These are phyloP conservation scores for Talaromyces trachyspermus DNA, from an alignment of 495 filamentous ascomycete species.

Conservation along the genomic window DNA sequence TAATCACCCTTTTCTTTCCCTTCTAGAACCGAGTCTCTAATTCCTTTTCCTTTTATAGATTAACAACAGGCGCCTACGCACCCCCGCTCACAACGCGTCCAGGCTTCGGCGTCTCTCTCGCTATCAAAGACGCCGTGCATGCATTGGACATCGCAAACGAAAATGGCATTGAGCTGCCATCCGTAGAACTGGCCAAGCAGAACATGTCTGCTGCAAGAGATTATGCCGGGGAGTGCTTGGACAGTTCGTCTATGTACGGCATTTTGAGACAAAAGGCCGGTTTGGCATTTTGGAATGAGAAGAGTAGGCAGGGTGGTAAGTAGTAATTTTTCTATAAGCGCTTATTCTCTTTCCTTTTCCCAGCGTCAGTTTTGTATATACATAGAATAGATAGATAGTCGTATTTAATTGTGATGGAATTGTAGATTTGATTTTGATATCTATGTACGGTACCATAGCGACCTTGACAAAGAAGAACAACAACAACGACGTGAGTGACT, in stretches of 20 bases:
- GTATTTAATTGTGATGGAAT: background rate
- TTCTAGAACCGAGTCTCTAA: too few species aligned
- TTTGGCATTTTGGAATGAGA: constrained; percentile 40
- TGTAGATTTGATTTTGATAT: constrained; percentile 4
- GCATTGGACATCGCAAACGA: constrained; percentile 31
- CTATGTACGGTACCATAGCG: too few species aligned
- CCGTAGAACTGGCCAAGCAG: constrained; percentile 25
- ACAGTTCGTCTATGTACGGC: constrained; percentile 41
- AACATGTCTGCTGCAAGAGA: constrained; percentile 37
- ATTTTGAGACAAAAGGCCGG: constrained; percentile 34
- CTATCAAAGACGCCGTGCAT: constrained; percentile 41
- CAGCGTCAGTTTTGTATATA: background rate
- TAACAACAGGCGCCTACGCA: constrained; percentile 40
- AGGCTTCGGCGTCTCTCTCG: constrained; percentile 37
- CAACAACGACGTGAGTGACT: too few species aligned
- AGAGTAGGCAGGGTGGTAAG: constrained; percentile 26
- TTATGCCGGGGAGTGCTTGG: constrained; percentile 35
- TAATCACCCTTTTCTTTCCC: too few species aligned
- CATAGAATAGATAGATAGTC: constrained; percentile 2
- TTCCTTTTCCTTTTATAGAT: constrained; percentile 15
- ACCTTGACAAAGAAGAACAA: too few species aligned
- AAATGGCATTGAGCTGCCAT: constrained; percentile 30
- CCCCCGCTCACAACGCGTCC: constrained; percentile 33
- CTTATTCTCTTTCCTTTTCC: too few species aligned
- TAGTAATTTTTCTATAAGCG: background rate